Base-by-base conservation (phyloP, 495 filamentous ascomycete genomes). In the Penicillium coprophilum region DNA sequence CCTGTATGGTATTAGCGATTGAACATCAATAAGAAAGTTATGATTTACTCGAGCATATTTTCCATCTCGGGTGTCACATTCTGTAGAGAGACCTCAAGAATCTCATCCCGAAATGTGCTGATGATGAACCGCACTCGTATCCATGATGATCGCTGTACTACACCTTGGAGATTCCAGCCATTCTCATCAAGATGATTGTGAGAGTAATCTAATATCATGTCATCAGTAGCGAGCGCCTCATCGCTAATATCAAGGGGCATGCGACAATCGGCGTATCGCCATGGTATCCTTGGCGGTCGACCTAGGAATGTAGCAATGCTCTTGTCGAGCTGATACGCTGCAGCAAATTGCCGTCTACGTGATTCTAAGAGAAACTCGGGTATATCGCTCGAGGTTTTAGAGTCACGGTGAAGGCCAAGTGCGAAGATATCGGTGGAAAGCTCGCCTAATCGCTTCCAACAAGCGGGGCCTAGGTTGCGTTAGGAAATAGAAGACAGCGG, bases 161-260 rank as follows among this genome's bases (percentile, higher is more conserved):
- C 19, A 20, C 48, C 69, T n/a, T 71, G 64, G 0, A 64, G 68
- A 57, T 76, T 82, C 83, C 84, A 87, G 3, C 80, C 81, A 15
- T 74, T 63, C 4, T 60, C 58, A 54, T 84, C 78, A 0, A 85
- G 57, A 5, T 58, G 60, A 0, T 56, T 40, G 13, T 72, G 53
- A 3, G 69, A 63, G 31, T 61, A 60, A 12, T 69, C 59, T 1
- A 80, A 59, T 9, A 73, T 71, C 7, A 54, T 38, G 1, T 64
- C 70, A 10, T 77, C 69, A 0, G 69, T 61, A 50, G 76, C 73
- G 12, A 82, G 58, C 21, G 74, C 67, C 2, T 77, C 66, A 43
- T 84, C 82, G 34, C 59, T 70, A 9, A 86, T 62, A 58, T 85
- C 83, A 0, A 86, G 71, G 0, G 83, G 82, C 19, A 80, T 58